Evolutionary conservation across 2,329 filamentous ascomycete species (phyloP), one percentile per base, ranked within the genome.

Genomic region (Sclerotinia spermophila): DNA sequence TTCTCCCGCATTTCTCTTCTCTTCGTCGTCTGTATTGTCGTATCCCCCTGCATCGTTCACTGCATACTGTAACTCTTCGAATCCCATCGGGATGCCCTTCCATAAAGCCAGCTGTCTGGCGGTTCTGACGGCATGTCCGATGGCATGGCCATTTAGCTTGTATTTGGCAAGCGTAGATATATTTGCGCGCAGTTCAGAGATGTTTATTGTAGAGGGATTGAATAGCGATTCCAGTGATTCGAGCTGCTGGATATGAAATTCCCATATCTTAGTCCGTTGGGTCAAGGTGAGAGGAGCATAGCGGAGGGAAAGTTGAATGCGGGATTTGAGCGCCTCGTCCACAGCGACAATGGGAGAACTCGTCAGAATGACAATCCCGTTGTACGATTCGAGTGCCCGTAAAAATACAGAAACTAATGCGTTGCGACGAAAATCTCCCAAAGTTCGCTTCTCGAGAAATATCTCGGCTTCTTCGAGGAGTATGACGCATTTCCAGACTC

Each of bases 291-390:
- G 56, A 33, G 69, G 44, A 4, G 33, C 35, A 62, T 80, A 81
- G 27, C 73, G 71, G 6, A 81, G 69, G 1, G 75, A 71, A 17
- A 81, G 73, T 61, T 80, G 79, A 66, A 81, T 79, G 13, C 80
- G 76, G 11, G 76, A 78, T 42, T 78, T 76, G 72, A 82, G 79
- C 0, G 79, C 81, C 33, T 78, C 76, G 59, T 83, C 81, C 58
- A 83, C 78, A 17, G 70, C 71, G 2, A 75, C 62, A 55, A 82
- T 79, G 1, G 82, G 78, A 30, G 82, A 81, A n/a, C 79, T 80
- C 3, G 82, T 83, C 0, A 83, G 77, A 71, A 83, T 80, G 2
- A 81, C 75, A 62, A 83, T 80, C 53, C 82, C 68, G 24, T 42
- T 74, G 62, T 82, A 83, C 65, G 82, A 82, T 48, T 81, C 79